A percentile compares a stretch with the other conserved stretches of the same genome.
phyloP scores from a whole-genome alignment of 2,329 filamentous ascomycete species.

The Ophiostoma himal-ulmi region DNA sequence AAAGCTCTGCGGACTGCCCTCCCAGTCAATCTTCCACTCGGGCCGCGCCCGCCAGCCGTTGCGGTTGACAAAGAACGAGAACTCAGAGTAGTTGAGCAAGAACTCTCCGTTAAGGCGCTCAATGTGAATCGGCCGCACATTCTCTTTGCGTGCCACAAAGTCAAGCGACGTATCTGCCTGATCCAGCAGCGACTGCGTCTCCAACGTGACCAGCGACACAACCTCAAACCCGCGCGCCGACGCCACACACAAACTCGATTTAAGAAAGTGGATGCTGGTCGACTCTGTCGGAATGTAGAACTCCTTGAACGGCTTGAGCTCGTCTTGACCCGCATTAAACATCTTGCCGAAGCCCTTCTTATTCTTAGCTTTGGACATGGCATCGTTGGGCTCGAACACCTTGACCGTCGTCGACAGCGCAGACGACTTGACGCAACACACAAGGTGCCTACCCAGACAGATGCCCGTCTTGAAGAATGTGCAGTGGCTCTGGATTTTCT shows the following conservation, averaged over 20 bases:
- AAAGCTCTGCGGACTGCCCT: constrained; percentile 86
- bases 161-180: constrained; percentile 97
- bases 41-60: constrained; percentile 95
- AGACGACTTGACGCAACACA: constrained; percentile 93
- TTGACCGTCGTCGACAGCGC: constrained; percentile 94
- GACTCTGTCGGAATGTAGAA: constrained; percentile 98
- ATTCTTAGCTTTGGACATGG: constrained; percentile 88
- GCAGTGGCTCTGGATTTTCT: constrained; percentile 95
- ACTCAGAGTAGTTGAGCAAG: constrained; percentile 95
- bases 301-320: constrained; percentile 95
- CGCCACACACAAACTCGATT: constrained; percentile 92
- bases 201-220: constrained; percentile 91
- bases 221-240: constrained; percentile 96
- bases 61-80: constrained; percentile 97
- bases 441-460: constrained; percentile 85
- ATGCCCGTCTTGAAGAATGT: constrained; percentile 98
- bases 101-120: constrained; percentile 97
- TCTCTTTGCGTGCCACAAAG: constrained; percentile 90
- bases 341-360: constrained; percentile 94
- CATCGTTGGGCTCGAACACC: constrained; percentile 97
- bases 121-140: constrained; percentile 91
- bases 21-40: constrained; percentile 97
- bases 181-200: constrained; percentile 93
- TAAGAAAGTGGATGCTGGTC: constrained; percentile 96
- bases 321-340: constrained; percentile 87